Conservation (phyloP, 2,329 filamentous ascomycete species). For the Xenoacremonium recifei region DNA sequence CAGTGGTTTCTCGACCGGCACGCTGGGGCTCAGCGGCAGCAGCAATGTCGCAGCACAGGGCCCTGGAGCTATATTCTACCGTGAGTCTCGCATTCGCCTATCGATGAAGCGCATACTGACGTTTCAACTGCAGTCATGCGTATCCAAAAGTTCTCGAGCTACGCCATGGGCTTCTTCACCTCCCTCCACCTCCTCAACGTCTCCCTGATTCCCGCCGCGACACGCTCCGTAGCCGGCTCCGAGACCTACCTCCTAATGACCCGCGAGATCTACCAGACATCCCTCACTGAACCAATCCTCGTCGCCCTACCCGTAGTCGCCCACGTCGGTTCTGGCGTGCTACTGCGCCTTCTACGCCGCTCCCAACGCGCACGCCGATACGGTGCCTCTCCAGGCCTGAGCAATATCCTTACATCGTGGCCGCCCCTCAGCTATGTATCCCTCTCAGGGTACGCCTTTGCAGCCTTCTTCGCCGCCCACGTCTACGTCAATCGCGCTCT, state of each 20-base stretch:
- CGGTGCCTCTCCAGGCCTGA: conserved; percentile 62
- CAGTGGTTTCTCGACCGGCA: conserved; percentile 41
- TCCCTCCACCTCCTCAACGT: conserved; percentile 79
- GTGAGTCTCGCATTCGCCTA: conserved; percentile 45
- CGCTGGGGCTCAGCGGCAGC: conserved; percentile 57
- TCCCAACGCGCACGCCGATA: conserved; percentile 71
- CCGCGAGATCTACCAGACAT: conserved; percentile 87
- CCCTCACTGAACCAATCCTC: conserved; percentile 75
- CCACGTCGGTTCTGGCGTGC: conserved; percentile 76
- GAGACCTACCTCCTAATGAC: conserved; percentile 89
- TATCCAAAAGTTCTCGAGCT: conserved; percentile 85
- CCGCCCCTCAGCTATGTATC: conserved; percentile 70
- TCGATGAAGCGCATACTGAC: conserved; percentile 3
- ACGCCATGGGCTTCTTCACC: conserved; percentile 76
- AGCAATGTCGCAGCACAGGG: conserved; percentile 31
- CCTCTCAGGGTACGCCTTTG: conserved; percentile 68
- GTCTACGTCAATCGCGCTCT: conserved; percentile 72
- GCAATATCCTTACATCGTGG: conserved; percentile 52
- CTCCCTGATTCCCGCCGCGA: conserved; percentile 74
- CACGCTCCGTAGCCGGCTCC: conserved; percentile 68
- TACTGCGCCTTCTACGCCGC: conserved; percentile 72
- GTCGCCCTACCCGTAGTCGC: conserved; percentile 71
- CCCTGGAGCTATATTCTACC: conserved; percentile 73
- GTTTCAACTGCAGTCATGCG: conserved; percentile 41
- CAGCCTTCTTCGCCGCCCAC: conserved; percentile 67